Evolutionary conservation across 2,329 filamentous ascomycete species (phyloP).

Genomic region (Beauveria caledonica): DNA sequence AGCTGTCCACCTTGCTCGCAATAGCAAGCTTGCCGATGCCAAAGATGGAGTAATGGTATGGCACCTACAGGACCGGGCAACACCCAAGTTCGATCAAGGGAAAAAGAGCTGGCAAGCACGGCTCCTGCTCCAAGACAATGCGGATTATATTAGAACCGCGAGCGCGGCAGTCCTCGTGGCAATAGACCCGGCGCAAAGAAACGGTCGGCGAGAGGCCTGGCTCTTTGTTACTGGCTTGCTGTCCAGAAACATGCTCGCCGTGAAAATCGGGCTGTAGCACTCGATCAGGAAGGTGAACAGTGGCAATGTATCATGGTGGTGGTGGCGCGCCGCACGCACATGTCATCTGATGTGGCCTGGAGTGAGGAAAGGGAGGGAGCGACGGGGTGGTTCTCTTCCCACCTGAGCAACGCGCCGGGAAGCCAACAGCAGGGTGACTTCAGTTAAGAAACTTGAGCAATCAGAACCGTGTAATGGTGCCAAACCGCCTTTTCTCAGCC

Average conservation of each 20-base stretch:
- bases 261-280: conserved; percentile 44
- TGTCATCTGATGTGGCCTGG: conserved; percentile 1
- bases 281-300: conserved; percentile 6
- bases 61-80: conserved; percentile 20
- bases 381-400: neutral
- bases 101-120: conserved; percentile 30
- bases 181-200: conserved; percentile 37
- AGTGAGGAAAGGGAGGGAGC: neutral
- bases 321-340: neutral
- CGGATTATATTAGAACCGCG: conserved; percentile 37
- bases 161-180: conserved; percentile 46
- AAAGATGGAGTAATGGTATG: conserved; percentile 40
- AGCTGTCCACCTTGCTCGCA: conserved; percentile 27
- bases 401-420: too few relatives aligned
- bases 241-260: conserved; percentile 39
- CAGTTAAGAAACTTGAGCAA: too few relatives aligned
- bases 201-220: conserved; percentile 41
- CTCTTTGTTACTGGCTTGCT: conserved; percentile 50
- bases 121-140: conserved; percentile 52
- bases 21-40: conserved; percentile 25
- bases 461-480: neutral
- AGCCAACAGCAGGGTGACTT: too few relatives aligned
- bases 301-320: neutral
- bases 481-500: neutral
- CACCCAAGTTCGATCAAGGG: conserved; percentile 12